Percentiles rank a stretch among this genome's conserved stretches.
Evolutionary conservation across 163 green algal species (phyloP).

Genomic region (Prototheca cutis): DNA sequence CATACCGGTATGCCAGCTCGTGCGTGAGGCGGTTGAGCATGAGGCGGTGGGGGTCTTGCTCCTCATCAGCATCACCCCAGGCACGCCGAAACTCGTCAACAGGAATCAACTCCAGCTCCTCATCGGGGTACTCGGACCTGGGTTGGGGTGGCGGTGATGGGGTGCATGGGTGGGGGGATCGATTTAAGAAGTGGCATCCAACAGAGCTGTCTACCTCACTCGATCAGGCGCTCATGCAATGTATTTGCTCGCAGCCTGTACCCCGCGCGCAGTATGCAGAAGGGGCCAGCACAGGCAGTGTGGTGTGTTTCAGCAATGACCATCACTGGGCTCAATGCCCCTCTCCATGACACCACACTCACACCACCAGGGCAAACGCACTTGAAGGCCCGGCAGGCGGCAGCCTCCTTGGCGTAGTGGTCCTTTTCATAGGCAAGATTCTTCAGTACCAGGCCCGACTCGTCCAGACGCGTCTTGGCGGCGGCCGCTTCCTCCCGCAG

Average conservation of each 20-base stretch:
- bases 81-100: slow-evolving; percentile 35
- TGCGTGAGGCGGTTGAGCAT: slow-evolving; percentile 63
- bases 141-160: too few species aligned
- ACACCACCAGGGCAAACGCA: slow-evolving; percentile 30
- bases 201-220: too few species aligned
- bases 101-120: slow-evolving; percentile 46
- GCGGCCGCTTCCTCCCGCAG: slow-evolving; percentile 28
- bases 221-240: too few species aligned
- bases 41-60: slow-evolving; percentile 41
- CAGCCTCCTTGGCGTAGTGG: slow-evolving; percentile 73
- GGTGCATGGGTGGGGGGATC: too few species aligned
- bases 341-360: too few species aligned
- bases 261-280: too few species aligned
- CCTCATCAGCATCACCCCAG: slow-evolving; percentile 3
- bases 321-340: too few species aligned
- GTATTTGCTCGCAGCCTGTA: too few species aligned
- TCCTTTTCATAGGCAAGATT: slow-evolving; percentile 79
- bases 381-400: slow-evolving; percentile 45
- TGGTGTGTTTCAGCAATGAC: too few species aligned
- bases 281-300: background rate
- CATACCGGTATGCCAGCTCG: slow-evolving; percentile 51
- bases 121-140: slow-evolving; percentile 19
- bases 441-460: slow-evolving; percentile 46
- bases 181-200: too few species aligned
- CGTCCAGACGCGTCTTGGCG: slow-evolving; percentile 43